These are phyloP conservation scores for Chytriomyces hyalinus DNA, from an alignment of 192 early-diverging fungal genomes.

Conservation along the genomic window DNA sequence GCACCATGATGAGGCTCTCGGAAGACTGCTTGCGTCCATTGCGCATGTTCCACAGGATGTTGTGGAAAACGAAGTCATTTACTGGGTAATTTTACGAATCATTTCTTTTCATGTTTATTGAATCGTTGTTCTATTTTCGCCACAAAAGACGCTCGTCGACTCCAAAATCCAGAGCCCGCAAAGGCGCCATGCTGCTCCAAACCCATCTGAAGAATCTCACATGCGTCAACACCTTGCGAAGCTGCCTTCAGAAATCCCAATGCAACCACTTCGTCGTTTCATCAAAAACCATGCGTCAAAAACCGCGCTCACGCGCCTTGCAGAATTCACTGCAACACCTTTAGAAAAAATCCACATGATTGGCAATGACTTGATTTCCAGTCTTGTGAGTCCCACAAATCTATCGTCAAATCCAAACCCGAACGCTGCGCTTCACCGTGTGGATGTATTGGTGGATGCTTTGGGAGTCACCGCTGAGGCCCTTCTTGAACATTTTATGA, in stretches of 20 bases:
- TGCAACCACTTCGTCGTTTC: slow-evolving; percentile 9
- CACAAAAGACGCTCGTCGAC: slow-evolving; percentile 11
- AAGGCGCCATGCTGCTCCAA: not conserved
- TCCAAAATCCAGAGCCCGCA: slow-evolving; percentile 27
- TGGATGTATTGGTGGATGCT: slow-evolving; percentile 17
- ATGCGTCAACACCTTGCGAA: slow-evolving; percentile 21
- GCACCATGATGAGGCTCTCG: slow-evolving; percentile 23
- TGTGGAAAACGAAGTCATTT: slow-evolving; percentile 28
- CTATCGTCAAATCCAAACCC: not conserved
- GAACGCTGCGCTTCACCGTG: not conserved
- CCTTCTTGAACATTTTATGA: slow-evolving; percentile 2
- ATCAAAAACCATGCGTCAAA: slow-evolving; percentile 6
- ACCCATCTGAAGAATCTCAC: not conserved
- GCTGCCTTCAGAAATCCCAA: slow-evolving; percentile 17
- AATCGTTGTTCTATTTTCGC: not conserved
- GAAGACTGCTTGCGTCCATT: slow-evolving; percentile 4
- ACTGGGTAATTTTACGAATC: slow-evolving; percentile 22
- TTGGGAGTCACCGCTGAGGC: slow-evolving; percentile 2
- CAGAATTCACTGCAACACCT: slow-evolving; percentile 16
- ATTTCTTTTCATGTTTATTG: not conserved
- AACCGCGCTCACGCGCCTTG: not conserved
- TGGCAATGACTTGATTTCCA: slow-evolving; percentile 12
- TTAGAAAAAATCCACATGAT: not conserved
- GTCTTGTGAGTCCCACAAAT: slow-evolving; percentile 7
- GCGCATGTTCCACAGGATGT: slow-evolving; percentile 7